Percentiles rank a stretch among this genome's conserved stretches.
Conservation (phyloP, 2,329 filamentous ascomycete genomes). For the Ascochyta lentis region DNA sequence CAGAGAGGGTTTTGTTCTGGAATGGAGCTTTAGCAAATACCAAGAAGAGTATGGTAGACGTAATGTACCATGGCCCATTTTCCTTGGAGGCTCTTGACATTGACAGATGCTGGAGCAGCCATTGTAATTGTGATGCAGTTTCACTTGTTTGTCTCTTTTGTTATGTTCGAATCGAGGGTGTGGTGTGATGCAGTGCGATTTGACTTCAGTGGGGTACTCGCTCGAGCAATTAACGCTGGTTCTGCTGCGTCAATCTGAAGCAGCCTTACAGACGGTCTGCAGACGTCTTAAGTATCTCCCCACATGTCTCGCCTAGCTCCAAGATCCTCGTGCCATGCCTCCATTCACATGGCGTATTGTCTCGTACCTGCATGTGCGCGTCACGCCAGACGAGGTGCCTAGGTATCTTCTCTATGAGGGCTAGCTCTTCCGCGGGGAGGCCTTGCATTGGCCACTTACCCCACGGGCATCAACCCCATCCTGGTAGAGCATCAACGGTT, state of each 20-base stretch:
- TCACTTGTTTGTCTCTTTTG: neutral
- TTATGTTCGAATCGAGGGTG: neutral
- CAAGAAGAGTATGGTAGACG: neutral
- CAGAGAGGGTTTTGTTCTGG: conserved; percentile 78
- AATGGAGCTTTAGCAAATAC: conserved; percentile 1
- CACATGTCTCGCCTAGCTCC: conserved; percentile 14
- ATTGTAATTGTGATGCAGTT: conserved; percentile 29
- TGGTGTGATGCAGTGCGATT: conserved; percentile 1
- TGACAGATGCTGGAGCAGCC: conserved; percentile 46
- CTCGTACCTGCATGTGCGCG: conserved; percentile 23
- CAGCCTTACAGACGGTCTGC: neutral
- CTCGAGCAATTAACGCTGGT: neutral
- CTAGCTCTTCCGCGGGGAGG: conserved; percentile 26
- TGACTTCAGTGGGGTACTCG: conserved; percentile 7
- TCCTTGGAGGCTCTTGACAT: conserved; percentile 47
- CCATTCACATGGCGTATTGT: conserved; percentile 21
- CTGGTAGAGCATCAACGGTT: conserved; percentile 3
- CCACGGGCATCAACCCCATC: conserved; percentile 9
- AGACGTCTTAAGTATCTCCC: conserved; percentile 20
- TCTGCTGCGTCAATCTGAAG: neutral
- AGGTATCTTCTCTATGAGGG: conserved; percentile 25
- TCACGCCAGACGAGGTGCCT: conserved; percentile 21
- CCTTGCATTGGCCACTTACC: conserved; percentile 10
- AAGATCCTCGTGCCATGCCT: conserved; percentile 19
- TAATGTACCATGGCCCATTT: conserved; percentile 48